Conservation (phyloP, 2,329 filamentous ascomycete genomes). For the Neonectria sp. region DNA sequence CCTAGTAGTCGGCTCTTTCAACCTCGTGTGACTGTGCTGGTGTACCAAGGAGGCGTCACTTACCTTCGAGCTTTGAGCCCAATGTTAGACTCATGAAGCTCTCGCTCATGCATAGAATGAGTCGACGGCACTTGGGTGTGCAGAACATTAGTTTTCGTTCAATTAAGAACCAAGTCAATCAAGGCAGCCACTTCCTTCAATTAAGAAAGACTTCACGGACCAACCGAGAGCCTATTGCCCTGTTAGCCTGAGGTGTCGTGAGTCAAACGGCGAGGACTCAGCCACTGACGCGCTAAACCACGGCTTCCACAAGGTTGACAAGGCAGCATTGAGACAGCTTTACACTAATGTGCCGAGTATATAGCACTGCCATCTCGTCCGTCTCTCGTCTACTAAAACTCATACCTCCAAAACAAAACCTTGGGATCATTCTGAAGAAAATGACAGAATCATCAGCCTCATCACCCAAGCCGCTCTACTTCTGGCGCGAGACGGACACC, state of each 20-base stretch:
- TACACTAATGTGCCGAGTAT: neutral
- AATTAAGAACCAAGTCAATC: neutral
- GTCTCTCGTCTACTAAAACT: neutral
- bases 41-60: neutral
- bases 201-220: neutral
- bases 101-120: neutral
- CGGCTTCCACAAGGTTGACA: slow-evolving; percentile 28
- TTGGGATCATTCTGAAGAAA: neutral
- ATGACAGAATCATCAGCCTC: slow-evolving; percentile 29
- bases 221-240: neutral
- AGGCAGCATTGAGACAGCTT: neutral
- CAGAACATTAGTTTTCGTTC: too few species aligned
- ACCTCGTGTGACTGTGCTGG: neutral
- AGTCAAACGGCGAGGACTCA: slow-evolving; percentile 45
- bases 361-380: slow-evolving; percentile 15
- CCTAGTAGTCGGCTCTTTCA: neutral
- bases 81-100: neutral
- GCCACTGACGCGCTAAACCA: slow-evolving; percentile 25
- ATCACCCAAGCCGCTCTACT: slow-evolving; percentile 55
- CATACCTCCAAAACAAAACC: neutral
- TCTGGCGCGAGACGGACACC: slow-evolving; percentile 64
- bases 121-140: too few species aligned
- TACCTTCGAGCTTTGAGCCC: neutral
- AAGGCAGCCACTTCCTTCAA: neutral
- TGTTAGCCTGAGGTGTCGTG: slow-evolving; percentile 23